Evolutionary conservation across 2,329 filamentous ascomycete species (phyloP), one percentile per base, ranked within the genome.

Genomic region (Ceratocystiopsis minuta): DNA sequence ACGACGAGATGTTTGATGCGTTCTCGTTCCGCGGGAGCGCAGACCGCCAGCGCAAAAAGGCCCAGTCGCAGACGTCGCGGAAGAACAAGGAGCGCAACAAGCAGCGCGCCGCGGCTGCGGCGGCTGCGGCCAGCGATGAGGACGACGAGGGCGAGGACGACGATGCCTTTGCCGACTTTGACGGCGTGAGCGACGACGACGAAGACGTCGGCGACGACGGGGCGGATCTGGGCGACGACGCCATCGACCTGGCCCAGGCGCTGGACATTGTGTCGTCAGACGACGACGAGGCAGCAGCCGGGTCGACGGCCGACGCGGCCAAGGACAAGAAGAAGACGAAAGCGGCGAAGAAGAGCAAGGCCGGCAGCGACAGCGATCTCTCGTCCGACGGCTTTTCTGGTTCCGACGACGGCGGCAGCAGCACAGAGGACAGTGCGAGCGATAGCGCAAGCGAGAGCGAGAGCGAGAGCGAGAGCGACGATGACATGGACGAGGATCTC

Each of bases 1-100:
- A 94, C 53, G 78, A 90, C 53, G 87, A 93, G 55, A 72, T 70
- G 48, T 92, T 93, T 49, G 75, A 85, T 48, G 82, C 76, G 12
- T 92, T 79, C 52, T 53, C 65, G 0, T 75, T 76, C 46, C 53
- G 67, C 1, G 69, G 68, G 12, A 67, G 63, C 51, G 60, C 55
- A 45, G 28, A 46, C 46, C 18, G 50, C 49, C 37, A 61, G 59
- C 48, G 51, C 53, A 45, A 51, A 53, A 44, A 50, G 46, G 43
- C 54, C 46, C 50, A 54, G 45, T 50, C 47, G 44, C 53, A 45
- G 45, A 53, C 46, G 56, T 49, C 73, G 49, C 62, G 34, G 9
- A n/a, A 41, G 43, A 18, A 37, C 60, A 33, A 13, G 32, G 32
- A 7, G 61, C 58, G 15, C 55, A 62, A 15, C 65, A 65, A 15